These are phyloP conservation scores for Dioscorea zingiberensis DNA, from an alignment of 106 monocot species.

Conservation along the genomic window DNA sequence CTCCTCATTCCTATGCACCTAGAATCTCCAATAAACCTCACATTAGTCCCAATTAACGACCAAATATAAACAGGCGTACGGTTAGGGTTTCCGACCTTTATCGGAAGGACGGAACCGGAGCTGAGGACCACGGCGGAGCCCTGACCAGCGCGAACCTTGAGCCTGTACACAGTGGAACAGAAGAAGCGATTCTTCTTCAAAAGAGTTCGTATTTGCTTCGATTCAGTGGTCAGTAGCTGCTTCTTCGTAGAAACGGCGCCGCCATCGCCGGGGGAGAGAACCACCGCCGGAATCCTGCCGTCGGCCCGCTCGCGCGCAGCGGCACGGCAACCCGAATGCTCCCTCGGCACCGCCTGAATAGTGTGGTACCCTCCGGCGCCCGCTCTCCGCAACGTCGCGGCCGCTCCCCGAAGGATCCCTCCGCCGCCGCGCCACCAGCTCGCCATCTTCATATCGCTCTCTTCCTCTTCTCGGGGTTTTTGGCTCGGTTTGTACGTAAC, in stretches of 20 bases:
- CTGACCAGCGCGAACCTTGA: constrained; percentile 68
- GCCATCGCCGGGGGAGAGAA: constrained; percentile 27
- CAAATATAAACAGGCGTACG: neutral
- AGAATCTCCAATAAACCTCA: neutral
- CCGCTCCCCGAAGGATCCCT: neutral
- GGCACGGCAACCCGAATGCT: constrained; percentile 44
- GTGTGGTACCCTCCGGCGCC: constrained; percentile 38
- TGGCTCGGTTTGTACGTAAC: too few species aligned
- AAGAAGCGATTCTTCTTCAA: constrained; percentile 55
- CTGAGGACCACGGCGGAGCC: constrained; percentile 63
- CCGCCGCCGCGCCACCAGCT: constrained; percentile 22
- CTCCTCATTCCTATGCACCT: constrained; percentile 73
- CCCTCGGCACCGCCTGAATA: constrained; percentile 83
- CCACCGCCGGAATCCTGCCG: constrained; percentile 69
- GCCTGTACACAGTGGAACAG: constrained; percentile 60
- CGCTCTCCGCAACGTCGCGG: constrained; percentile 2
- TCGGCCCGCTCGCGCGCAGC: constrained; percentile 58
- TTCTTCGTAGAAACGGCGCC: constrained; percentile 26
- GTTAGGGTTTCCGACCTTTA: constrained; percentile 31
- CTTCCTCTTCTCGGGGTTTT: neutral
- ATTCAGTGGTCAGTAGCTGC: constrained; percentile 57
- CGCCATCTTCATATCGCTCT: neutral
- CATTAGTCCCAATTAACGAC: neutral
- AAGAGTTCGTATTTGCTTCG: constrained; percentile 54
- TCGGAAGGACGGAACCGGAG: constrained; percentile 68